Conservation (phyloP, 192 early-diverging fungal species). For the Coemansia sp. region DNA sequence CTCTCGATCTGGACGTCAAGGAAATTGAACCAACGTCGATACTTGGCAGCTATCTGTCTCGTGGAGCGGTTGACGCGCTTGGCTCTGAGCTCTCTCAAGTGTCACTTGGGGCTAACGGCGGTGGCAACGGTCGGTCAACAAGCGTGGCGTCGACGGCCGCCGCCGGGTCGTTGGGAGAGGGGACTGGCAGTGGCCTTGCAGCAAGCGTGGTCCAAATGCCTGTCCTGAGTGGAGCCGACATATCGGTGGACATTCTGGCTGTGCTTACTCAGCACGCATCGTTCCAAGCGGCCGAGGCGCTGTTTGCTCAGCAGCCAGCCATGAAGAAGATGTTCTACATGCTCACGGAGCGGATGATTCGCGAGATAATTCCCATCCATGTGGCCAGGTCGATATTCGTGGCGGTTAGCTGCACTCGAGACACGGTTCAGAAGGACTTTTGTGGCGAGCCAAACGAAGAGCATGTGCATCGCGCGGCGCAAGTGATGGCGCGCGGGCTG, state of each 20-base stretch:
- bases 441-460: conserved; percentile 93
- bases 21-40: conserved; percentile 53
- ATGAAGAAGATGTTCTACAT: conserved; percentile 87
- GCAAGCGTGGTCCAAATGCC: conserved; percentile 36
- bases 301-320: conserved; percentile 84
- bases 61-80: conserved; percentile 30
- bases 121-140: background rate
- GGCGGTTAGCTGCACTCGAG: conserved; percentile 89
- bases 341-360: conserved; percentile 88
- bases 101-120: conserved; percentile 22
- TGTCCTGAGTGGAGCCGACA: conserved; percentile 41
- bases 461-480: conserved; percentile 91
- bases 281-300: conserved; percentile 80
- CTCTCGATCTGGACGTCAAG: conserved; percentile 82
- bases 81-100: conserved; percentile 32
- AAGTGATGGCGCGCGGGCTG: conserved; percentile 93
- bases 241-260: conserved; percentile 49
- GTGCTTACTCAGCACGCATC: conserved; percentile 55
- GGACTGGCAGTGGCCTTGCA: background rate
- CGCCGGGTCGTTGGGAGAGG: background rate
- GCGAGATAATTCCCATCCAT: conserved; percentile 88
- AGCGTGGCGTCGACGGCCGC: background rate
- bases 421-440: conserved; percentile 95
- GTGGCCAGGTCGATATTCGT: conserved; percentile 94
- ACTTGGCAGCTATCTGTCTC: conserved; percentile 20